Evolutionary conservation across 345 rosid genomes (phyloP), one percentile per base, ranked within the genome.

Genomic region (Noccaea caerulescens): DNA sequence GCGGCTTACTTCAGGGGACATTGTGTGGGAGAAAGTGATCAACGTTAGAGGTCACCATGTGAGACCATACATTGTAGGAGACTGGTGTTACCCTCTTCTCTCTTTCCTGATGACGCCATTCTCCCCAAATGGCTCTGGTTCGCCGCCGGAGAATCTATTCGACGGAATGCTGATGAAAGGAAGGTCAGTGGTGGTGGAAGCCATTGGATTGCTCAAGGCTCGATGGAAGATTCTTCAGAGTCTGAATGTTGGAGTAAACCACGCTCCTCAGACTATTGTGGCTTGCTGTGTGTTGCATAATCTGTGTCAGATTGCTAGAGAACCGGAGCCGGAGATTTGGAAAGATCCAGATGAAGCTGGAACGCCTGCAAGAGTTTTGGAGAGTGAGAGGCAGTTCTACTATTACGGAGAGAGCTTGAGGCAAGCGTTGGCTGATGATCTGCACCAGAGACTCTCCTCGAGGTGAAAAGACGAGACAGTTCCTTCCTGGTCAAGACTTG

Each of bases 151-250:
- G 84, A 94, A 94, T 71, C 76, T 94, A 63, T 94, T 94, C 13
- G 99, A 94, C 2, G 97, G 97, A 8, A 94, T 94, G 99, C 73
- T 94, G 75, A 94, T 94, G 99, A 94, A 94, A 64, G 98, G 95
- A 39, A 87, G 99, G 82, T 88, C 91, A 12, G 87, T 87, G 14
- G 99, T 89, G 53, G 96, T 89, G 79, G 99, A 94, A 8, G 98
- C 99, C 0, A 89, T 94, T 10, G 96, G 97, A 58, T 80, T 94
- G 81, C 86, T 94, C 47, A 94, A 94, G 66, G 87, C 84, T 3
- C 77, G 99, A 79, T 94, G 99, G 99, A 91, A 80, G 89, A 91
- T 94, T 71, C 88, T 94, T 72, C 95, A 87, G 84, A 91, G 89
- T 75, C 70, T 94, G 87, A 88, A 94, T 71, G 98, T 94, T 70